phyloP scores from a whole-genome alignment of 1,284 basidiomycete species.

The Ustilago sp. region DNA sequence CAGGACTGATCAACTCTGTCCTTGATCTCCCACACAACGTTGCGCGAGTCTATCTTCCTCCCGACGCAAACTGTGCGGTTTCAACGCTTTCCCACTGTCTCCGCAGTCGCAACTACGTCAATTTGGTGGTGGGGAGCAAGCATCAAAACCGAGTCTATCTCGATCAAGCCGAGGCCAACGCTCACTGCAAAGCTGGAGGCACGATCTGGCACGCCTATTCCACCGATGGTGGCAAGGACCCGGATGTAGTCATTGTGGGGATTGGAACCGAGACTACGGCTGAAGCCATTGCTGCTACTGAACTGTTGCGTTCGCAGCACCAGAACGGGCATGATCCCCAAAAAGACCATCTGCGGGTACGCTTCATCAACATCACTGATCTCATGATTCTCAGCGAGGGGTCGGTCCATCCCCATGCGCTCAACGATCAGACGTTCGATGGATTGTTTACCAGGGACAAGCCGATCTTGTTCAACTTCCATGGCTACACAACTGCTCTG shows the following conservation, averaged over 20 bases:
- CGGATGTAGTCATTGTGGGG: conserved; percentile 73
- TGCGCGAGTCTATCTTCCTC: conserved; percentile 86
- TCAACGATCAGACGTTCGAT: conserved; percentile 75
- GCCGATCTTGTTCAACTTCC: conserved; percentile 77
- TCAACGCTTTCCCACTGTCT: conserved; percentile 82
- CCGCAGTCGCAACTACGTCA: conserved; percentile 83
- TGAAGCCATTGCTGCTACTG: conserved; percentile 70
- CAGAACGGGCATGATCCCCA: conserved; percentile 32
- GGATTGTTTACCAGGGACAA: conserved; percentile 62
- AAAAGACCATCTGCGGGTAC: conserved; percentile 57
- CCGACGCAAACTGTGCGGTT: conserved; percentile 87
- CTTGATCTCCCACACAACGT: conserved; percentile 80
- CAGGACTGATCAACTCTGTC: conserved; percentile 84
- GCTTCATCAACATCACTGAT: conserved; percentile 72
- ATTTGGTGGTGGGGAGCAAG: conserved; percentile 87
- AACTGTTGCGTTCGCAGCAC: conserved; percentile 41
- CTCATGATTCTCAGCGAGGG: conserved; percentile 79
- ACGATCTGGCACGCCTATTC: conserved; percentile 72
- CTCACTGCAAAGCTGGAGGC: conserved; percentile 69
- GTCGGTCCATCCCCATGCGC: conserved; percentile 81
- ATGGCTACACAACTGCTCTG: conserved; percentile 74
- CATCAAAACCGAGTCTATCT: conserved; percentile 64
- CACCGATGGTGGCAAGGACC: conserved; percentile 71
- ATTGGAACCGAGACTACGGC: conserved; percentile 72
- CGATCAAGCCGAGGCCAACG: conserved; percentile 69